Base-by-base conservation (phyloP, 1,284 basidiomycete species). In the Takashimella tepidaria region DNA sequence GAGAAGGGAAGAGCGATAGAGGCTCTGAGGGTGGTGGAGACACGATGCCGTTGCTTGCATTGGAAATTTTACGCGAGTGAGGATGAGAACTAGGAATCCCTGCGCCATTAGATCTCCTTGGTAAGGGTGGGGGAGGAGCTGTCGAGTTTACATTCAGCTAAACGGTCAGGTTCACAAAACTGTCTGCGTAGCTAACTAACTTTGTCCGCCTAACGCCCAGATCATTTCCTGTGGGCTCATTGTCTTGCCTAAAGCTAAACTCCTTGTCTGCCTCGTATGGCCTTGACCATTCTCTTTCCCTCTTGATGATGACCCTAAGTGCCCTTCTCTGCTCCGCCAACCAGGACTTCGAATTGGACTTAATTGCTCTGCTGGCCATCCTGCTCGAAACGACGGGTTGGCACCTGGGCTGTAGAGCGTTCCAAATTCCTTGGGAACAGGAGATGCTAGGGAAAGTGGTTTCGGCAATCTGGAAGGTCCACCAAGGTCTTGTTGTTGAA, bases 201-300 rank as follows among this genome's bases (percentile, higher is more conserved):
- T 37, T 26, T 58, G 56, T 2, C 65, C 65, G 12, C 62, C 62
- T 27, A 72, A 45, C 1, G 70, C 68, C 72, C 70, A 72, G 3
- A 75, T 65, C 58, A 73, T 59, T 53, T 74, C 71, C 55, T 74
- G 72, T 13, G 71, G 66, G 51, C 65, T 71, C 57, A 71, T 61
- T 0, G 55, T 58, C 48, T 70, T 68, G 0, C 66, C 67, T 16
- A 74, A 41, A 2, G 67, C 72, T 22, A 71, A 51, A 56, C 69
- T 71, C 42, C 64, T 64, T 2, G 67, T 47, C 23, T 64, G 56
- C 8, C 67, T 57, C 1, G 54, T 55, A 53, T 70, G 66, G 1
- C 64, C 65, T 5, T 31, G 19, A n/a, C n/a, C n/a, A n/a, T n/a
- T n/a, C 43, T 41, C 49, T 21, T n/a, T 24, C 20, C 22, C 24